Evolutionary conservation across 306 rosid genomes (phyloP), one percentile per base, ranked within the genome.

Genomic region (Alnus rubra): DNA sequence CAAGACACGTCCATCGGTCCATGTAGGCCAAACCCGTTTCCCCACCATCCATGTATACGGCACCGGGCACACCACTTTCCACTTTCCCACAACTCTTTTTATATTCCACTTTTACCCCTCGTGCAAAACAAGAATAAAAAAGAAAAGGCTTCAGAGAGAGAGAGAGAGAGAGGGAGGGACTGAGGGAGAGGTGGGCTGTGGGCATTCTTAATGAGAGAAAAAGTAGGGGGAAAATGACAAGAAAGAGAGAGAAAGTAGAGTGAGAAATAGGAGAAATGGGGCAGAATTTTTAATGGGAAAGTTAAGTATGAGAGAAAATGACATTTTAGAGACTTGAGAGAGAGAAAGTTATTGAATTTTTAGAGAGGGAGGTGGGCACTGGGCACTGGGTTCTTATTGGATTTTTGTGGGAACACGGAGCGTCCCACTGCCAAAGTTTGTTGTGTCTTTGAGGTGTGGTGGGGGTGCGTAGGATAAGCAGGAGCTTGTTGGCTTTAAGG

Each of bases 151-250:
- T 31, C 8, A 48, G 33, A 47, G 60, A 55, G 60, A 47, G 69
- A 35, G 60, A 54, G 30, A 28, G 79, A 56, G 65, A 49, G 54
- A 78, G 39, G 50, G 60, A 31, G 39, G 51, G 76, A 48, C 58
- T 39, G 54, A 78, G 39, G 50, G 60, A 31, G 39, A 31, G 76
- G 23, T 14, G 62, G 54, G 31, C 14, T 10, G 28, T 73, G 28
- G 65, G 64, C 62, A 18, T 72, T 63, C 30, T 52, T 19, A 4
- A 62, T 65, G 73, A 49, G 51, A 11, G 78, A 19, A 68, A 81
- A 81, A 83, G 71, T 16, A 31, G 71, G 44, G 65, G 80, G 81
- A 85, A 84, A 81, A 84, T 81, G 91, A 87, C 89, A 88, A 72
- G 82, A 77, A 79, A 76, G 89, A 67, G 79, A 62, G 79, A 23